A percentile compares a stretch with the other conserved stretches of the same genome.
Conservation (phyloP, 352 stramenopile genomes). For the Globisporangium apiculatum region DNA sequence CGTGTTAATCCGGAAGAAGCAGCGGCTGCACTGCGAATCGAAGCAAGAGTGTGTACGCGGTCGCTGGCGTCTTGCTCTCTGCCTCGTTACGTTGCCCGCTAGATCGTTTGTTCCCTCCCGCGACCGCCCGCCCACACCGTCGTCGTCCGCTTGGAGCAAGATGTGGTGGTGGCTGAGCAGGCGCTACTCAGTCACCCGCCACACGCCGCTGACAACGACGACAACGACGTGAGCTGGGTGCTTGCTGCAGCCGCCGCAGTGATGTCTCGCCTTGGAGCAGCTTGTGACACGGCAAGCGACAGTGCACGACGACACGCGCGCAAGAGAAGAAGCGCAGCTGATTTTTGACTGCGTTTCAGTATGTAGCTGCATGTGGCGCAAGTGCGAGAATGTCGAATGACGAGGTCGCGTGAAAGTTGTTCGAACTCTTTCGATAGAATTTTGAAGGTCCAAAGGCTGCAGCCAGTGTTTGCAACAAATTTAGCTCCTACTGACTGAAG, state of each 20-base stretch:
- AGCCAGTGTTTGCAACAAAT: too few relatives aligned
- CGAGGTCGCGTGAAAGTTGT: background rate
- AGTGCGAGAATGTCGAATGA: background rate
- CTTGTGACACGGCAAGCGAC: background rate
- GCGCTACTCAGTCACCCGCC: background rate
- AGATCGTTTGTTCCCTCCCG: too few relatives aligned
- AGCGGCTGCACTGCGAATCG: background rate
- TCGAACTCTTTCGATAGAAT: background rate
- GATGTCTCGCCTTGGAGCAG: background rate
- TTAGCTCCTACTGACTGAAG: too few relatives aligned
- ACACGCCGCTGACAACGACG: too few relatives aligned
- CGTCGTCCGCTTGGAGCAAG: background rate
- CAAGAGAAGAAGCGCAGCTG: too few relatives aligned
- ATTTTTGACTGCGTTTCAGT: background rate
- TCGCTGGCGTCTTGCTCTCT: constrained; percentile 1
- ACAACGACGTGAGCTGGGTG: background rate
- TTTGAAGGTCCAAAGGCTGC: background rate
- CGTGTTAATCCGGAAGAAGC: background rate
- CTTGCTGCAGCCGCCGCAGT: background rate
- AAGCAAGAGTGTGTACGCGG: background rate
- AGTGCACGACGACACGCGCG: background rate
- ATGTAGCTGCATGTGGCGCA: background rate
- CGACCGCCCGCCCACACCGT: background rate
- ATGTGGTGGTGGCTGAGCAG: background rate
- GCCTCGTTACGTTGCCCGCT: background rate